Percentiles rank a stretch among this genome's conserved stretches.
Conservation (phyloP, 106 monocot genomes). For the Agapanthus africanus region DNA sequence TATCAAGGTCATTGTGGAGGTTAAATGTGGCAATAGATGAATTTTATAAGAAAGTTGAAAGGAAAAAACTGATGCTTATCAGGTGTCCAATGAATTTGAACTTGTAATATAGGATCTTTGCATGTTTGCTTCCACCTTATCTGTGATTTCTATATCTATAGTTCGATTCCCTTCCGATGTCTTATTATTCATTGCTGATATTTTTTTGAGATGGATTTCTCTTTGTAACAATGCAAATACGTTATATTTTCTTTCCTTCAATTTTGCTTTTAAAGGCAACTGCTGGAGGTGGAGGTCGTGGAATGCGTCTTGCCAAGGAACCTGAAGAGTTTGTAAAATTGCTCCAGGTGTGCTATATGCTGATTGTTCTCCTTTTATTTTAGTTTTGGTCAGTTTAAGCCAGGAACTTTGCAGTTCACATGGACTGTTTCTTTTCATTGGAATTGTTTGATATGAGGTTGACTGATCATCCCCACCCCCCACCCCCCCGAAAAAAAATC, state of each 20-base stretch:
- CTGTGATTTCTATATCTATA: background rate
- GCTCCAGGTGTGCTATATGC: slow-evolving; percentile 43
- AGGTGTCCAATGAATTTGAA: background rate
- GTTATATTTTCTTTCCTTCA: background rate
- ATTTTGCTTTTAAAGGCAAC: slow-evolving; percentile 53
- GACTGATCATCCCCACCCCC: too few species aligned
- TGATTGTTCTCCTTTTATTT: background rate
- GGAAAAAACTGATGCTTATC: background rate
- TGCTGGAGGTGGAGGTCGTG: slow-evolving; percentile 96
- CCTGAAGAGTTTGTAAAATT: slow-evolving; percentile 86
- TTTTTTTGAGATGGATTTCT: background rate
- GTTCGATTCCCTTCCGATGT: background rate
- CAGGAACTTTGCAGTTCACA: too few species aligned
- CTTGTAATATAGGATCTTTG: slow-evolving; percentile 1
- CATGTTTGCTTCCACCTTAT: background rate
- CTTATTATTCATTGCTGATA: background rate
- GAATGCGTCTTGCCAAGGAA: slow-evolving; percentile 77
- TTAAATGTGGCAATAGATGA: background rate
- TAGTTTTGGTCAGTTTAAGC: too few species aligned
- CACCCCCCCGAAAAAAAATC: background rate
- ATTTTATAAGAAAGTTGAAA: background rate
- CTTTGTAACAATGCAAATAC: background rate
- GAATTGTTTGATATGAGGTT: background rate
- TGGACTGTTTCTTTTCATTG: background rate
- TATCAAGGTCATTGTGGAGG: too few species aligned